phyloP scores from a whole-genome alignment of 164 flowering plant species.

The Liriodendron chinense region DNA sequence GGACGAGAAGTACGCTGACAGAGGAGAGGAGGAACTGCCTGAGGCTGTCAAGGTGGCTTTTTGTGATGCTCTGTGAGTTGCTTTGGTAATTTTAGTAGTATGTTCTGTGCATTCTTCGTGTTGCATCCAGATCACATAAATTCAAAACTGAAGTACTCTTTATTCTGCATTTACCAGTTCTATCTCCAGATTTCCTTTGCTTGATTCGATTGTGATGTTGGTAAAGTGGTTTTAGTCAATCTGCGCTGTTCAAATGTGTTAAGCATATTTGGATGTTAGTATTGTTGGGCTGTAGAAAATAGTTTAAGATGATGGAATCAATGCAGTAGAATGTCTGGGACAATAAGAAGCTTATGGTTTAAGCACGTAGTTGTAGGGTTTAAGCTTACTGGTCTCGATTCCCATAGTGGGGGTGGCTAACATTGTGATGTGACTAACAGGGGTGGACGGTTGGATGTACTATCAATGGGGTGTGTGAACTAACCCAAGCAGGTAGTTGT shows the following conservation, averaged over 20 bases:
- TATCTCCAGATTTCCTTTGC: background rate
- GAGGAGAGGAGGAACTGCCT: constrained; percentile 57
- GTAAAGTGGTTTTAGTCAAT: background rate
- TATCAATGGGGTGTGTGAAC: no score
- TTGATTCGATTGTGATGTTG: background rate
- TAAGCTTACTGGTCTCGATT: no score
- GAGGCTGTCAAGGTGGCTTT: constrained; percentile 78
- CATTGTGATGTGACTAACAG: no score
- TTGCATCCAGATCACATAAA: background rate
- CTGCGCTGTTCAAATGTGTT: background rate
- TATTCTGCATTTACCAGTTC: background rate
- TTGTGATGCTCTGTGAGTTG: constrained; percentile 31
- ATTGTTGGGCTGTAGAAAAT: background rate
- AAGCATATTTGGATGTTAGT: background rate
- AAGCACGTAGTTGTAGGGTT: background rate
- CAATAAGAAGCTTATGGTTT: no score
- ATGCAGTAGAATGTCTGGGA: background rate
- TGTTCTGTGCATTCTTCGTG: background rate
- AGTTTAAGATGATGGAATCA: background rate
- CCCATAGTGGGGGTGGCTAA: no score
- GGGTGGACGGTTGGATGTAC: no score
- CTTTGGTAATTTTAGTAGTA: background rate
- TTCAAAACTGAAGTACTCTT: background rate
- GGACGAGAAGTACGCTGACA: constrained; percentile 62
- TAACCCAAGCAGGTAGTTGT: background rate